These are phyloP conservation scores for Tetragonia tetragonoides DNA, from an alignment of 148 eudicot species.

Conservation along the genomic window DNA sequence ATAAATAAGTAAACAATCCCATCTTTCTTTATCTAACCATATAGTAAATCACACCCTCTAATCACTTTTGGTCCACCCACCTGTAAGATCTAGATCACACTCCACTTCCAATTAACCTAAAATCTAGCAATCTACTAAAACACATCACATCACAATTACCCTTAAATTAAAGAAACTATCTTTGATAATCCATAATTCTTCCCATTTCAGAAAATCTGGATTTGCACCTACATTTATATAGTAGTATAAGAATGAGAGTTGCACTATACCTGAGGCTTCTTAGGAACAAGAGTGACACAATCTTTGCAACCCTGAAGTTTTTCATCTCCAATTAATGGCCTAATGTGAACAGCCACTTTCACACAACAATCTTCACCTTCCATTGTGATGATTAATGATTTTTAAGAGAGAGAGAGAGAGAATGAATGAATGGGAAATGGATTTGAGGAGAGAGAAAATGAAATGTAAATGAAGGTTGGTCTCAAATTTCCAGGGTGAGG, in stretches of 20 bases:
- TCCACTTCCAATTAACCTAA: neutral
- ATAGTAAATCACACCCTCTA: neutral
- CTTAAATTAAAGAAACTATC: neutral
- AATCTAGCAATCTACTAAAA: neutral
- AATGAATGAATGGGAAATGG: neutral
- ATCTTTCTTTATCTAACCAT: too few species aligned
- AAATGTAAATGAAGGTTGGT: neutral
- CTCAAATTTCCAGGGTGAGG: neutral
- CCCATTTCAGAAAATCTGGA: too few species aligned
- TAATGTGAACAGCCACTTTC: conserved; percentile 84
- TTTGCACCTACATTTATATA: neutral
- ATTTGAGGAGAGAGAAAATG: neutral
- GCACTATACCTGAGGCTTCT: conserved; percentile 75
- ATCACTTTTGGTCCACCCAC: neutral
- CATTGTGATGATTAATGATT: conserved; percentile 19
- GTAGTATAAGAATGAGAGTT: neutral
- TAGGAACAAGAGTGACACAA: conserved; percentile 70
- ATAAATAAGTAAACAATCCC: too few species aligned
- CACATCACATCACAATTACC: neutral
- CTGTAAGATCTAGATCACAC: conserved; percentile 7
- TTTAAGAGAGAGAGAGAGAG: conserved; percentile 1
- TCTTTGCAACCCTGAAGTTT: conserved; percentile 87
- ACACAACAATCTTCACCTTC: conserved; percentile 74
- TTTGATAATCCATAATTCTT: too few species aligned
- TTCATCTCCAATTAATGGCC: conserved; percentile 93